Percentiles rank a stretch among this genome's conserved stretches.
Conservation (phyloP, 208 protist genomes). For the Wallacemonas sp. region DNA sequence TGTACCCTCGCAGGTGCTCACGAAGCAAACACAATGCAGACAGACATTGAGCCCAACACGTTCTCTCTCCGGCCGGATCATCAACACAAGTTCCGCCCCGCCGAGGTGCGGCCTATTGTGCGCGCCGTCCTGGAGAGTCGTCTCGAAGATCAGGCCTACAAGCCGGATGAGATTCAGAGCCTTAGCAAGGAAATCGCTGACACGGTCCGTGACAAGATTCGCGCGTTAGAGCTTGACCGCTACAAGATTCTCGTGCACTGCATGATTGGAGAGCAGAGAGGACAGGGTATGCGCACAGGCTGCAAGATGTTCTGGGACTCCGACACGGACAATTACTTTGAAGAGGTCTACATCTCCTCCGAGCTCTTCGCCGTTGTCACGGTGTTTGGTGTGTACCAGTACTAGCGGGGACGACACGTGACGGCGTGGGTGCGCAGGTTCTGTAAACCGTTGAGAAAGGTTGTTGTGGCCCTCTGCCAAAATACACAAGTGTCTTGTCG, state of each 20-base stretch:
- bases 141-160: slow-evolving; percentile 88
- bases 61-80: slow-evolving; percentile 91
- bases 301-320: slow-evolving; percentile 96
- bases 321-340: slow-evolving; percentile 94
- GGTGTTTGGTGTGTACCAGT: slow-evolving; percentile 93
- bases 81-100: slow-evolving; percentile 80
- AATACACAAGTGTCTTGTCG: no score
- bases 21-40: slow-evolving; percentile 40
- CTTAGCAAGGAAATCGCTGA: slow-evolving; percentile 94
- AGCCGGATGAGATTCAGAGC: slow-evolving; percentile 88
- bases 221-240: slow-evolving; percentile 80
- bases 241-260: slow-evolving; percentile 95
- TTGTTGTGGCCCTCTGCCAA: no score
- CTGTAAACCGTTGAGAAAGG: no score
- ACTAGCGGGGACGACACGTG: slow-evolving; percentile 41
- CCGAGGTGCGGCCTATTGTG: slow-evolving; percentile 80
- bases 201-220: slow-evolving; percentile 82
- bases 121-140: slow-evolving; percentile 71
- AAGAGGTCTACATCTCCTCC: slow-evolving; percentile 91
- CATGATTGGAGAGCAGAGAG: slow-evolving; percentile 94
- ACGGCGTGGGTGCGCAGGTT: no score
- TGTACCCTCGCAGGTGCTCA: no score
- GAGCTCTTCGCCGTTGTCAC: slow-evolving; percentile 91
- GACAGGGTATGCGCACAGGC: slow-evolving; percentile 88
- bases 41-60: slow-evolving; percentile 64